Evolutionary conservation across 768 basidiomycete genomes (phyloP).

Genomic region (Exidia glandulosa): DNA sequence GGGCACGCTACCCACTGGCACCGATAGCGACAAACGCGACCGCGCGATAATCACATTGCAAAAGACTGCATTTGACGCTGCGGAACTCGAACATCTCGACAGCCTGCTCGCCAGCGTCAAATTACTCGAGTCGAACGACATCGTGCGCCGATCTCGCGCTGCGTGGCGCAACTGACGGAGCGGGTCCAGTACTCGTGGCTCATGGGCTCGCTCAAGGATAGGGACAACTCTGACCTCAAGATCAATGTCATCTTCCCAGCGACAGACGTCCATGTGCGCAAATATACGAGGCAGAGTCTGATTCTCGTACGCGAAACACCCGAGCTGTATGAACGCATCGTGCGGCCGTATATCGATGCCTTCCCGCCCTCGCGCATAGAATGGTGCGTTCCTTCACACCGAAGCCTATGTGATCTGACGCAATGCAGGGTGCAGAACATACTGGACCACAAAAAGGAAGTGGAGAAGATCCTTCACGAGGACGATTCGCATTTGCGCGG

Average conservation of each 20-base stretch:
- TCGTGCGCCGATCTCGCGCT: conserved; percentile 31
- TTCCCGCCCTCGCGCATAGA: conserved; percentile 69
- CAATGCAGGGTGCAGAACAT: conserved; percentile 73
- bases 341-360: conserved; percentile 66
- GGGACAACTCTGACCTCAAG: conserved; percentile 55
- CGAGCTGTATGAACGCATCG: conserved; percentile 54
- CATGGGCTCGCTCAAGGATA: conserved; percentile 53
- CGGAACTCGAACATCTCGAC: conserved; percentile 23
- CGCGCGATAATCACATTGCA: conserved; percentile 68
- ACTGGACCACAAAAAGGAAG: conserved; percentile 63
- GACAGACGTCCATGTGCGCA: conserved; percentile 79
- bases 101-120: conserved; percentile 31
- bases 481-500: conserved; percentile 30
- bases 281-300: conserved; percentile 71
- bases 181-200: conserved; percentile 64
- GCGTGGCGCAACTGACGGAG: not conserved
- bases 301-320: conserved; percentile 79
- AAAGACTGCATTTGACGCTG: conserved; percentile 50
- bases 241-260: conserved; percentile 81
- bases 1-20: conserved; percentile 37
- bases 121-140: conserved; percentile 52
- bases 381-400: conserved; percentile 42
- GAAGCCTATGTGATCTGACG: not conserved
- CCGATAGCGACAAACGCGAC: conserved; percentile 15
- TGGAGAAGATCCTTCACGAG: conserved; percentile 57